Base-by-base conservation (phyloP, 2,329 filamentous ascomycete species). In the Pseudocercospora vitis region DNA sequence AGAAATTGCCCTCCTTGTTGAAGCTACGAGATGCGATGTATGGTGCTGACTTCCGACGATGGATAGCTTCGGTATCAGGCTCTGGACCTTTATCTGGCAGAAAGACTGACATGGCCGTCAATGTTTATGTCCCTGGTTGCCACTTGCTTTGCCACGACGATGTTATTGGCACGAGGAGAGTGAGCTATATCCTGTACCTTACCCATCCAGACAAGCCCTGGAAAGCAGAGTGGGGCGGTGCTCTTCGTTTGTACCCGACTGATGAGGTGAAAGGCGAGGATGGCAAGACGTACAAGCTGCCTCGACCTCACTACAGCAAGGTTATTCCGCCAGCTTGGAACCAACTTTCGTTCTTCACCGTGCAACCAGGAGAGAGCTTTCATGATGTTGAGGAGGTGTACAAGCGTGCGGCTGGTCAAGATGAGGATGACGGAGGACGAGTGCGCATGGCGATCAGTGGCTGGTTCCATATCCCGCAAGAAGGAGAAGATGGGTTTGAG, bases 61-160 rank as follows among this genome's bases (percentile, higher is more conserved):
- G 95, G 73, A 83, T 97, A 52, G 89, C 91, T 24, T 79, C 83
- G 50, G 88, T 99, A 67, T 95, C 92, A 11, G 85, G 85, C 55
- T 90, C 90, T 53, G 94, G 94, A 0, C 85, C 89, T 53, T 74
- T 99, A 68, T 96, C 90, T 66, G 94, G 91, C 2, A 83, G 83
- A 72, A 99, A 97, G 79, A 97, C 94, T 14, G 94, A 99, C 73
- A 96, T 99, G 91, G 94, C 94, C 55, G 95, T 99, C 78, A 99
- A 99, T 70, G 86, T 99, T 47, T 99, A 99, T 73, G 96, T 91
- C 0, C 92, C 94, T 4, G 92, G 94, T 33, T 97, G 92, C 70
- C 95, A 95, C 71, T 80, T 99, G 21, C 80, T 99, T 24, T 97
- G 94, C 74, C 94, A 99, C 68, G 94, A 99, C 78, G 94, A 99